phyloP scores from a whole-genome alignment of 768 basidiomycete genomes.

The Mycena albidolilacea region DNA sequence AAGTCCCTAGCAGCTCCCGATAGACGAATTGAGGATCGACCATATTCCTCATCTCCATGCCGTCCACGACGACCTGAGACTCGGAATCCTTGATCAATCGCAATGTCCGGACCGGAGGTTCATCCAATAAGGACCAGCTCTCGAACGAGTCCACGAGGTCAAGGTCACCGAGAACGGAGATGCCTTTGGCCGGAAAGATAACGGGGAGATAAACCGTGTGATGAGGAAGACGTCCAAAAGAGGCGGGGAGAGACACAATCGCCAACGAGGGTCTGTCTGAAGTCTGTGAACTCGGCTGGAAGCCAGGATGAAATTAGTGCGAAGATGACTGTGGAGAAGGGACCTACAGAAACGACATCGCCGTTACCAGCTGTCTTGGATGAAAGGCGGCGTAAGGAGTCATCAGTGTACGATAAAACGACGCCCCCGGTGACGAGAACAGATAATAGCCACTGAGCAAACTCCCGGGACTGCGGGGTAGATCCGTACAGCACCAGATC shows the following conservation, averaged over 20 bases:
- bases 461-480: slow-evolving; percentile 72
- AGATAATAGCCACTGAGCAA: slow-evolving; percentile 72
- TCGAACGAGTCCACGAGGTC: slow-evolving; percentile 42
- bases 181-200: slow-evolving; percentile 51
- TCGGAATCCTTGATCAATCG: slow-evolving; percentile 52
- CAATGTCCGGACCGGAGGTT: slow-evolving; percentile 59
- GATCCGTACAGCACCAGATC: slow-evolving; percentile 79
- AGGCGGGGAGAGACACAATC: slow-evolving; percentile 75
- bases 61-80: slow-evolving; percentile 59
- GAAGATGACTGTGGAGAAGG: slow-evolving; percentile 47
- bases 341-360: slow-evolving; percentile 38
- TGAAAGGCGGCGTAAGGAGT: neutral
- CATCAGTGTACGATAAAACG: slow-evolving; percentile 12
- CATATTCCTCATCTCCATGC: slow-evolving; percentile 55
- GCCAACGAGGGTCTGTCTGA: slow-evolving; percentile 72
- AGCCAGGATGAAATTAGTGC: slow-evolving; percentile 51
- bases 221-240: slow-evolving; percentile 51
- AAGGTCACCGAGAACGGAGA: neutral
- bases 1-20: slow-evolving; percentile 59
- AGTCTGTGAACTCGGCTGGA: slow-evolving; percentile 58
- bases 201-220: slow-evolving; percentile 75
- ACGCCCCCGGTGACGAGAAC: slow-evolving; percentile 59
- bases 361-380: neutral
- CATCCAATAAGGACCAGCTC: slow-evolving; percentile 60
- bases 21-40: slow-evolving; percentile 60